Evolutionary conservation across 805 yeast genomes (phyloP).

Genomic region (Zygoascus ofunaensis): DNA sequence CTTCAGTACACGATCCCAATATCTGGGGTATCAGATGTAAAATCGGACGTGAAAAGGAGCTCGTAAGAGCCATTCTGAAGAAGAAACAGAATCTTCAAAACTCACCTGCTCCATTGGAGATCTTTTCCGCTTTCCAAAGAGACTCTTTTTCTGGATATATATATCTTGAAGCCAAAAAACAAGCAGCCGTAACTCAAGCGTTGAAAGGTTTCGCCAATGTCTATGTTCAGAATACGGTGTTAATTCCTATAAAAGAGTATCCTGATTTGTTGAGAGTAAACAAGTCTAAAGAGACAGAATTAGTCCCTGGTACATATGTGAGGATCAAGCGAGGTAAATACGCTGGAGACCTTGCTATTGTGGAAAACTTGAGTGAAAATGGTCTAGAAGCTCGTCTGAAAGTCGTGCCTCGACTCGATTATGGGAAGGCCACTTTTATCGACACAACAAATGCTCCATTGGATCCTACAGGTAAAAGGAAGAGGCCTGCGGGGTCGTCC

Average conservation of each 20-base stretch:
- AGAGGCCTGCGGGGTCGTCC: constrained; percentile 38
- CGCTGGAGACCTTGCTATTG: constrained; percentile 86
- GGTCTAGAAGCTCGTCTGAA: constrained; percentile 93
- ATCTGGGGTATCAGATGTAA: constrained; percentile 94
- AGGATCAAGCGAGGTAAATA: constrained; percentile 85
- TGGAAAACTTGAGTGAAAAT: constrained; percentile 86
- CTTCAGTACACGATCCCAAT: constrained; percentile 92
- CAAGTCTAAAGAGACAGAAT: constrained; percentile 75
- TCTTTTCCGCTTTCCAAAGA: constrained; percentile 85
- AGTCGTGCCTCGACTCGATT: constrained; percentile 87
- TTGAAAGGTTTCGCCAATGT: constrained; percentile 84
- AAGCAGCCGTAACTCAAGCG: constrained; percentile 85
- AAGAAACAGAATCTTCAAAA: constrained; percentile 72
- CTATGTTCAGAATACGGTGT: constrained; percentile 59
- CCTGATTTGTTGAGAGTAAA: constrained; percentile 87
- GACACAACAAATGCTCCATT: constrained; percentile 27
- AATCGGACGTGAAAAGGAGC: constrained; percentile 85
- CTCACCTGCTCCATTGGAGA: constrained; percentile 70
- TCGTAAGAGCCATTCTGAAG: constrained; percentile 75
- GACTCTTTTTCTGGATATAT: constrained; percentile 87
- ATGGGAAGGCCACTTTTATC: constrained; percentile 45
- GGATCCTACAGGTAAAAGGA: constrained; percentile 46
- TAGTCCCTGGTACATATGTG: constrained; percentile 88
- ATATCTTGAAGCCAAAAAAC: constrained; percentile 87
- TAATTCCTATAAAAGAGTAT: constrained; percentile 92